Evolutionary conservation across 345 rosid genomes (phyloP).

Genomic region (Toxicodendron radicans): DNA sequence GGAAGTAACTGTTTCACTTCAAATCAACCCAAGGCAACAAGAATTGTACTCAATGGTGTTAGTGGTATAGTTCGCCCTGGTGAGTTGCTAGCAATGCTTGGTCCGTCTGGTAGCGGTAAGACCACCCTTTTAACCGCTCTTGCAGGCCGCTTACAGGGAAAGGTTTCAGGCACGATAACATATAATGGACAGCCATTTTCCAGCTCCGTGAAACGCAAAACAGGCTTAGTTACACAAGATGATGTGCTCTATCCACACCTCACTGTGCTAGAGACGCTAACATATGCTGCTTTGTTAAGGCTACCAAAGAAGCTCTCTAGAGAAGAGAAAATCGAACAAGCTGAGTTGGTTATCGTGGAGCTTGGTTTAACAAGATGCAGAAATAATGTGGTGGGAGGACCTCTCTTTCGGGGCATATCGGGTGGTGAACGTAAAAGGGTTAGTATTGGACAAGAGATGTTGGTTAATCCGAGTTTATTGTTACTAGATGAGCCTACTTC

Average conservation of each 20-base stretch:
- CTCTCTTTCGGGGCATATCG: slow-evolving; percentile 71
- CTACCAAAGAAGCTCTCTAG: slow-evolving; percentile 61
- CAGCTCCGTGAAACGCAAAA: slow-evolving; percentile 73
- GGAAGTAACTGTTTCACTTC: slow-evolving; percentile 32
- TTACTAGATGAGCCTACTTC: slow-evolving; percentile 92
- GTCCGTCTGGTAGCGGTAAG: slow-evolving; percentile 96
- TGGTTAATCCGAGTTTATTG: slow-evolving; percentile 85
- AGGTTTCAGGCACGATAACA: slow-evolving; percentile 60
- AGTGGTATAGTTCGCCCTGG: slow-evolving; percentile 84
- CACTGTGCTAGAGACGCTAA: slow-evolving; percentile 75
- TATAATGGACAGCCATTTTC: slow-evolving; percentile 68
- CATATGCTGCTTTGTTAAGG: slow-evolving; percentile 72
- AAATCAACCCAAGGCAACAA: slow-evolving; percentile 50
- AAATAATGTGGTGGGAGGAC: slow-evolving; percentile 70
- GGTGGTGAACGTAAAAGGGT: slow-evolving; percentile 95
- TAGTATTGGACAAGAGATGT: slow-evolving; percentile 85
- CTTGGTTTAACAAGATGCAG: slow-evolving; percentile 72
- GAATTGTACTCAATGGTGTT: slow-evolving; percentile 66
- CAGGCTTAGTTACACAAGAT: slow-evolving; percentile 82
- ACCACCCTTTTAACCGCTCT: slow-evolving; percentile 85
- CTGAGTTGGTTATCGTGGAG: slow-evolving; percentile 58
- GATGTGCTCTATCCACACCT: slow-evolving; percentile 86
- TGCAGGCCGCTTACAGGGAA: slow-evolving; percentile 72
- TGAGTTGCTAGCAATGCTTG: slow-evolving; percentile 88
- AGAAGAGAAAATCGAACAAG: slow-evolving; percentile 68